Evolutionary conservation across 2,329 filamentous ascomycete genomes (phyloP), one percentile per base, ranked within the genome.

Genomic region (Colletotrichum salicis): DNA sequence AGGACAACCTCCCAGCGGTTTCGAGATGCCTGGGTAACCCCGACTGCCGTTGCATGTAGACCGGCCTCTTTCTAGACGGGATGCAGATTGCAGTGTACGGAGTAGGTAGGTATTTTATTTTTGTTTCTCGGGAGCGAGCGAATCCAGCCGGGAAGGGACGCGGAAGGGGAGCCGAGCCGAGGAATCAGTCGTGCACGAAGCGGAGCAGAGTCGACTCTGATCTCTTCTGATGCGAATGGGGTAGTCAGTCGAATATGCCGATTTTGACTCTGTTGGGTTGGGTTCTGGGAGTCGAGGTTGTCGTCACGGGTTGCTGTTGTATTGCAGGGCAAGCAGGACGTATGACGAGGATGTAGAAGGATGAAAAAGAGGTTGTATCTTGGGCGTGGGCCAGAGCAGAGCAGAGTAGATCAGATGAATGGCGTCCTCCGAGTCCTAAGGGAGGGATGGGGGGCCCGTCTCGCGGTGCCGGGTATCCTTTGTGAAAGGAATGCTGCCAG

Each of bases 31-130:
- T 77, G 77, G 79, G 79, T 79, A 79, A 82, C 81, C 83, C 83
- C 85, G 85, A 84, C 84, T 83, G 79, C 80, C 82, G 84, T 84
- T 81, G 85, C 84, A 86, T 83, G 80, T 79, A 77, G 68, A 58
- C 57, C 70, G 61, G 70, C 67, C 65, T 41, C 60, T 64, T 70
- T 60, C 54, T 51, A 31, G 54, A 37, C n/a, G 29, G 45, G 19
- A 52, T 27, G 19, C 29, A 22, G 4, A 24, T 5, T 35, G 19
- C 19, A 33, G 37, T 51, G 24, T 13, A 29, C 27, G 27, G 27
- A 29, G 27, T 29, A 29, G 27, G 27, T 29, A 22, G 5, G 22
- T 61, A 33, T 33, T 27, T 58, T 59, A 63, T 58, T 68, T 58
- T 61, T 68, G 51, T 35, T 56, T 69, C 62, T 69, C 59, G 65